Conservation (phyloP, 495 filamentous ascomycete species). For the Cetradonia linearis region DNA sequence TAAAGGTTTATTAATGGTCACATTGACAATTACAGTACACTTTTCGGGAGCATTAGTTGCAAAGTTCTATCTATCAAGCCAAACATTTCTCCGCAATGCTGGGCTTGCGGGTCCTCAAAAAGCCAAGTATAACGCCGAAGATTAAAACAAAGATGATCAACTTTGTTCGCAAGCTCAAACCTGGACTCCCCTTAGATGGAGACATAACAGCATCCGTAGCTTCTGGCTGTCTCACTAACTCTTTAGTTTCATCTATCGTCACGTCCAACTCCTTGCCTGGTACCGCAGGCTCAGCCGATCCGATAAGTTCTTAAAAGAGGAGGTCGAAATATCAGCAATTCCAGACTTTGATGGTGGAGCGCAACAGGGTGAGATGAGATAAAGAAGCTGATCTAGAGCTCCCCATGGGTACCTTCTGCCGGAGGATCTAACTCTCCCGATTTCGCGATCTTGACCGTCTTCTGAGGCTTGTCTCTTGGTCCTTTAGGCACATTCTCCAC, state of each 20-base stretch:
- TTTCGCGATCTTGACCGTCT: slow-evolving; percentile 80
- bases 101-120: slow-evolving; percentile 28
- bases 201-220: slow-evolving; percentile 21
- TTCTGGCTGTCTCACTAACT: slow-evolving; percentile 18
- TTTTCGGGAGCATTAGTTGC: neutral
- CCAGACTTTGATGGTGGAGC: slow-evolving; percentile 20
- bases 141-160: too few relatives aligned
- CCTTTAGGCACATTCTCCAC: slow-evolving; percentile 73
- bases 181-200: slow-evolving; percentile 24
- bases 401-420: slow-evolving; percentile 95
- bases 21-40: neutral
- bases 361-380: slow-evolving; percentile 24
- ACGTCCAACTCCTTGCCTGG: slow-evolving; percentile 32
- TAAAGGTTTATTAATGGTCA: neutral
- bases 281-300: slow-evolving; percentile 27
- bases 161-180: slow-evolving; percentile 32
- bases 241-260: slow-evolving; percentile 23
- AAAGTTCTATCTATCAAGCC: slow-evolving; percentile 27
- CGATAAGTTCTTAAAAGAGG: slow-evolving; percentile 29
- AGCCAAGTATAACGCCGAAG: slow-evolving; percentile 34
- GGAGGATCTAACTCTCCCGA: slow-evolving; percentile 84
- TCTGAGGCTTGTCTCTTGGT: slow-evolving; percentile 60
- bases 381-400: slow-evolving; percentile 57
- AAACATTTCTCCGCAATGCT: slow-evolving; percentile 33
- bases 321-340: slow-evolving; percentile 33